Base-by-base conservation (phyloP, 768 basidiomycete genomes). In the Udeniomyces megalosporus region DNA sequence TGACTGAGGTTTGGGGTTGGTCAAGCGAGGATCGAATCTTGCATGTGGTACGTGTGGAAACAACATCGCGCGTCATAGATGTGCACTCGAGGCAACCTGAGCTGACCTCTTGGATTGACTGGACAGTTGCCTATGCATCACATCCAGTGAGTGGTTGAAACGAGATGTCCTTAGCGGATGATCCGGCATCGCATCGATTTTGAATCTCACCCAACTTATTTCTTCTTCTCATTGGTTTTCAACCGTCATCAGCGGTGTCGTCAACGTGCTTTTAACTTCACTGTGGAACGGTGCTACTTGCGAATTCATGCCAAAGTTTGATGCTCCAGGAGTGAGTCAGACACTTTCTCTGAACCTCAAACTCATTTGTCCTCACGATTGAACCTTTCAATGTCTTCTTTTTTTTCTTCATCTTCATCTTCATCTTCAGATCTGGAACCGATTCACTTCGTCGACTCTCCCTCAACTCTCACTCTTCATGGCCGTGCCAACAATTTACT, bases 281-380 rank as follows among this genome's bases (percentile, higher is more conserved):
- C 58, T 72, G 7, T 72, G 68, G 65, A 68, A 67, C 35, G 71
- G 71, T 8, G 71, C 71, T 0, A 69, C 67, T 3, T 69, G 69
- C 31, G 71, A 71, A 62, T 59, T 71, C 17, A 69, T 69, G 68
- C 54, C 66, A 34, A 66, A 67, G 49, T 69, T 71, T 46, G 69
- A 69, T 49, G 68, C 69, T 4, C 65, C 66, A 0, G 52, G 20
- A 4, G 60, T 61, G 12, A 29, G 60, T 61, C 22, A 5, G 3
- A 2, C 46, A 26, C 17, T 15, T 54, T 58, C 11, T n/a, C 35
- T 14, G 42, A 26, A 8, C 6, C 24, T n/a, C 42, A 8, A 31
- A 4, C 51, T 8, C 31, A 54, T 48, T 15, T n/a, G n/a, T 22
- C 15, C 22, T 48, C 22, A 7, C 22, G 47, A 11, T n/a, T 34